Percentiles rank a stretch among this genome's conserved stretches.
Conservation (phyloP, 176 grass and related monocot genomes). For the Poa annua region DNA sequence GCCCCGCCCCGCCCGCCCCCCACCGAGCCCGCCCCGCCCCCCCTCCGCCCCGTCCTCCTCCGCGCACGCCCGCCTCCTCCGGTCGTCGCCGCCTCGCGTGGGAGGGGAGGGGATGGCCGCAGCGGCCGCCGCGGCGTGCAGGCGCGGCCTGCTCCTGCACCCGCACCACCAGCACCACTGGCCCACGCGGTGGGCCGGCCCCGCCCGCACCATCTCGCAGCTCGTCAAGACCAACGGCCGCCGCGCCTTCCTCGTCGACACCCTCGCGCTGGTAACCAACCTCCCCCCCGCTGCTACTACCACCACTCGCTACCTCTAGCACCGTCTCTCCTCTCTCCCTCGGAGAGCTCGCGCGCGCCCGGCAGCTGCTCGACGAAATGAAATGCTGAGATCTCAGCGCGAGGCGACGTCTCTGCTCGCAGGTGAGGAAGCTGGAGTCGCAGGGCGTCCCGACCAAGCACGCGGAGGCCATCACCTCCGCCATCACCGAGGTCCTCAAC, state of each 20-base stretch:
- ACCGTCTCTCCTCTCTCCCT: too few relatives aligned
- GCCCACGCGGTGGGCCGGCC: constrained; percentile 19
- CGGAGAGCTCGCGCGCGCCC: neutral
- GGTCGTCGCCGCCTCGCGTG: constrained; percentile 27
- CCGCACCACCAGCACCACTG: constrained; percentile 28
- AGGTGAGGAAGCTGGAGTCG: constrained; percentile 91
- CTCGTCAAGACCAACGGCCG: constrained; percentile 90
- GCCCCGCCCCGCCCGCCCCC: neutral
- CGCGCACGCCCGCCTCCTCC: constrained; percentile 17
- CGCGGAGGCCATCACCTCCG: constrained; percentile 88
- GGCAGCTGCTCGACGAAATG: constrained; percentile 41
- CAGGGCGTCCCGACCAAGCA: constrained; percentile 92
- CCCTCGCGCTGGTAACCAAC: constrained; percentile 69
- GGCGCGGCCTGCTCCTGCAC: constrained; percentile 44
- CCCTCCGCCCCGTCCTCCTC: neutral
- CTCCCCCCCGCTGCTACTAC: neutral
- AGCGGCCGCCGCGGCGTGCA: constrained; percentile 46
- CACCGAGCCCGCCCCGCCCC: constrained; percentile 7
- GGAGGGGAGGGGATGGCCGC: constrained; percentile 50
- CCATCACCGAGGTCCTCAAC: constrained; percentile 95
- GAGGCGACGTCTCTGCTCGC: too few relatives aligned
- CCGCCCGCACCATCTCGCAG: constrained; percentile 66
- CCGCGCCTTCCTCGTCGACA: constrained; percentile 86
- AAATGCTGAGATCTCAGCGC: too few relatives aligned
- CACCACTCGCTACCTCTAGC: neutral